A percentile compares a stretch with the other conserved stretches of the same genome.
Evolutionary conservation across 2,329 filamentous ascomycete species (phyloP).

Genomic region (Aspergillus cejpii): DNA sequence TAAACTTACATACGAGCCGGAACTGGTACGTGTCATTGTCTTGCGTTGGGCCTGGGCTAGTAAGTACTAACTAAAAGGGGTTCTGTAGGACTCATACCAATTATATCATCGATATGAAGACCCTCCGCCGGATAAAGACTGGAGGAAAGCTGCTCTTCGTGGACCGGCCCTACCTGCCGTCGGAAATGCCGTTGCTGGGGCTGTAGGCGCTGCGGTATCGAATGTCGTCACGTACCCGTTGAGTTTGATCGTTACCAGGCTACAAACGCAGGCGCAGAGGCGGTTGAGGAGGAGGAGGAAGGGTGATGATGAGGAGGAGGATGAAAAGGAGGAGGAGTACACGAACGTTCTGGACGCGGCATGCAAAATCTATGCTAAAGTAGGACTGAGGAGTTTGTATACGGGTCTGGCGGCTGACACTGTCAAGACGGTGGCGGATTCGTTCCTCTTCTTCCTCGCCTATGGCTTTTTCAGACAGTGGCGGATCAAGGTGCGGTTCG

Average conservation of each 20-base stretch:
- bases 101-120: conserved; percentile 40
- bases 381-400: conserved; percentile 71
- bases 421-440: conserved; percentile 63
- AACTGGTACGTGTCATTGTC: conserved; percentile 15
- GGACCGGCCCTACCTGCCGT: conserved; percentile 59
- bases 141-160: conserved; percentile 28
- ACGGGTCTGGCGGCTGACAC: conserved; percentile 58
- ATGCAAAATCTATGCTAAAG: conserved; percentile 60
- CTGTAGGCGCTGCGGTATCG: conserved; percentile 68
- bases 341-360: conserved; percentile 62
- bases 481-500: conserved; percentile 38
- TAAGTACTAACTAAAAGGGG: neutral
- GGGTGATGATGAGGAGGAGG: conserved; percentile 49
- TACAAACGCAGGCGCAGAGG: conserved; percentile 63
- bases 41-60: neutral
- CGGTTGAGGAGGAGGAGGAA: conserved; percentile 32
- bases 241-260: conserved; percentile 70
- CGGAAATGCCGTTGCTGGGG: conserved; percentile 74
- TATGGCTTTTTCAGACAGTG: conserved; percentile 55
- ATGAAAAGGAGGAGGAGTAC: conserved; percentile 47
- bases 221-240: conserved; percentile 75
- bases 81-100: conserved; percentile 38
- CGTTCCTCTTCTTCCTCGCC: conserved; percentile 79
- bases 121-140: conserved; percentile 24
- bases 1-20: conserved; percentile 57